Percentiles rank a stretch among this genome's conserved stretches.
Conservation (phyloP, 2,329 filamentous ascomycete species). For the Trichoderma sp. region DNA sequence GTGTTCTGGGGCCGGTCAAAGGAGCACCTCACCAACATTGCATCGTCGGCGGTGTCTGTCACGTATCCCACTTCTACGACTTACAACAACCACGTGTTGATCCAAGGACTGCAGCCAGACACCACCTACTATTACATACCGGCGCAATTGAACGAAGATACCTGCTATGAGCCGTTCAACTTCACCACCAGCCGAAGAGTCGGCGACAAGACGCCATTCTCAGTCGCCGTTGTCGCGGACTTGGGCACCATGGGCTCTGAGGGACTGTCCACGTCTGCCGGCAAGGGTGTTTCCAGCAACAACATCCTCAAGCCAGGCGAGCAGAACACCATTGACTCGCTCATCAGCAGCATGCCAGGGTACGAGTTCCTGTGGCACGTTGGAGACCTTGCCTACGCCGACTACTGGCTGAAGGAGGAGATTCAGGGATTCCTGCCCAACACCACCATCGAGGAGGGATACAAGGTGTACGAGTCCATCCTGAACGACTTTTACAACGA, state of each 20-base stretch:
- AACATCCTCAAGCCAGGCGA: slow-evolving; percentile 18
- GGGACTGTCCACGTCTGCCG: slow-evolving; percentile 1
- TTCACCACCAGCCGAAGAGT: slow-evolving; percentile 20
- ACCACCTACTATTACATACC: slow-evolving; percentile 24
- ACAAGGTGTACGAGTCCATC: slow-evolving; percentile 21
- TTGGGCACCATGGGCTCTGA: slow-evolving; percentile 21
- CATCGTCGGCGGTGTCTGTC: slow-evolving; percentile 18
- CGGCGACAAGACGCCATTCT: slow-evolving; percentile 15
- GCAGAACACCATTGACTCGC: slow-evolving; percentile 20
- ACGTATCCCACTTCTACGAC: slow-evolving; percentile 24
- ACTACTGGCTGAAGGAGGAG: slow-evolving; percentile 26
- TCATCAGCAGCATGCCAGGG: slow-evolving; percentile 10
- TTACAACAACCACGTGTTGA: slow-evolving; percentile 24
- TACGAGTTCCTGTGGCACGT: slow-evolving; percentile 23
- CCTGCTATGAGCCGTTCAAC: slow-evolving; percentile 22
- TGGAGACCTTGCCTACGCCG: slow-evolving; percentile 19
- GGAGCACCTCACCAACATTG: slow-evolving; percentile 12
- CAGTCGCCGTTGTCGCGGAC: slow-evolving; percentile 16
- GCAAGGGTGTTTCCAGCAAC: slow-evolving; percentile 2
- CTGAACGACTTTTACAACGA: slow-evolving; percentile 22
- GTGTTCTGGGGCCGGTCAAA: slow-evolving; percentile 17
- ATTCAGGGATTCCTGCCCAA: slow-evolving; percentile 25
- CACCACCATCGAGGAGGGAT: slow-evolving; percentile 20
- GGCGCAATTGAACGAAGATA: slow-evolving; percentile 6
- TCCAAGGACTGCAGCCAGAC: slow-evolving; percentile 15